phyloP scores from a whole-genome alignment of 2,329 filamentous ascomycete genomes.

The Cladosporium sp. region DNA sequence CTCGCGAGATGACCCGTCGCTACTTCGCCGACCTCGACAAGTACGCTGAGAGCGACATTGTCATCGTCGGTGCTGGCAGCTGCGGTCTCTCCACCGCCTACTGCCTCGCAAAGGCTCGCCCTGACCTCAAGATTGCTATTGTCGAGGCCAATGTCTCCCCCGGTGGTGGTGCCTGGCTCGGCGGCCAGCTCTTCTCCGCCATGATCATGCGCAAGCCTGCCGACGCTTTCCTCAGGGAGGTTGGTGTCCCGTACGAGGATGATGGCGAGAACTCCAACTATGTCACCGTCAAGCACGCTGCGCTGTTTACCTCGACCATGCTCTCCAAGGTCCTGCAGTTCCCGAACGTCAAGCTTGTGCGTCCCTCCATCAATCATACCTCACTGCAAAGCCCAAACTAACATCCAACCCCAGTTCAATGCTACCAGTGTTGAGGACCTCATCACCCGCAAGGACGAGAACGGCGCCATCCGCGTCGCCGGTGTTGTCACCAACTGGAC shows the following conservation, averaged over 20 bases:
- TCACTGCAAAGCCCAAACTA: not conserved
- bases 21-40: constrained; percentile 88
- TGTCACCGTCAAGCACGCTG: constrained; percentile 91
- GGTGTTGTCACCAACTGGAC: constrained; percentile 98
- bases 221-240: constrained; percentile 74
- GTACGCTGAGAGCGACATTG: constrained; percentile 89
- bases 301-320: constrained; percentile 85
- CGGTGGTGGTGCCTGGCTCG: constrained; percentile 86
- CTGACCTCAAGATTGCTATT: constrained; percentile 87
- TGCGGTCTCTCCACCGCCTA: constrained; percentile 85
- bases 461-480: constrained; percentile 62
- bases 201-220: constrained; percentile 96
- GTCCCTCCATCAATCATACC: not conserved
- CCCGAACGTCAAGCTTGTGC: constrained; percentile 78
- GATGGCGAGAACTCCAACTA: constrained; percentile 63
- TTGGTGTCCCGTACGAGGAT: constrained; percentile 82
- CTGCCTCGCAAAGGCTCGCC: constrained; percentile 74
- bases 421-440: constrained; percentile 89
- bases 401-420: constrained; percentile 58
- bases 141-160: constrained; percentile 85
- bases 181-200: constrained; percentile 88
- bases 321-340: constrained; percentile 77
- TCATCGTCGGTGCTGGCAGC: constrained; percentile 87
- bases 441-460: constrained; percentile 66
- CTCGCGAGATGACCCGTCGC: constrained; percentile 82